phyloP scores from a whole-genome alignment of 805 yeast genomes.

The Vanderwaltozyma polyspora region DNA sequence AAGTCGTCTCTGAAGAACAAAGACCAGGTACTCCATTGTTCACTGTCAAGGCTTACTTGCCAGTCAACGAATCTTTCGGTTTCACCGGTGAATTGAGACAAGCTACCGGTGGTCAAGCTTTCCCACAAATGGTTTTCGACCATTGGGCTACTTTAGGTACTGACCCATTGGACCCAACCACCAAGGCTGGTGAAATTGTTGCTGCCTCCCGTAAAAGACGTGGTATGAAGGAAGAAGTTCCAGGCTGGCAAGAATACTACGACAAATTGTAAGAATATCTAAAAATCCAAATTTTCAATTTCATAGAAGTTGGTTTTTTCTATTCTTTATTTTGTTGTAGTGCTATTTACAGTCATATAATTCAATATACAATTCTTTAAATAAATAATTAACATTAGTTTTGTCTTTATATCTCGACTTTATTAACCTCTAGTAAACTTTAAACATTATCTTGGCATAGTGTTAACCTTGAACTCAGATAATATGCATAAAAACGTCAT shows the following conservation, averaged over 20 bases:
- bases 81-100: conserved; percentile 98
- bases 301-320: too few relatives aligned
- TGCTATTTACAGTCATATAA: too few relatives aligned
- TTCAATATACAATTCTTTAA: too few relatives aligned
- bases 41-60: conserved; percentile 98
- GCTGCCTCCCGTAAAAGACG: conserved; percentile 75
- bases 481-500: too few relatives aligned
- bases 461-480: too few relatives aligned
- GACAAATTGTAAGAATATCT: conserved; percentile 65
- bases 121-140: conserved; percentile 99
- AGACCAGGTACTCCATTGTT: conserved; percentile 99
- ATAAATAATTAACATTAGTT: too few relatives aligned
- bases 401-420: too few relatives aligned
- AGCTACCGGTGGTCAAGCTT: conserved; percentile 99
- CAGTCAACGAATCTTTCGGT: conserved; percentile 99
- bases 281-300: too few relatives aligned
- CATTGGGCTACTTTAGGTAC: conserved; percentile 90
- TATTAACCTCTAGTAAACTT: too few relatives aligned
- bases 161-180: conserved; percentile 79
- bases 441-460: too few relatives aligned
- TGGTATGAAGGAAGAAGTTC: conserved; percentile 93
- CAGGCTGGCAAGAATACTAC: conserved; percentile 98
- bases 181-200: conserved; percentile 57
- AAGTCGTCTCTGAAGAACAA: conserved; percentile 97
- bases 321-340: too few relatives aligned